Conservation (phyloP, 23 red algal species). For the Pyropia yezoensis region DNA sequence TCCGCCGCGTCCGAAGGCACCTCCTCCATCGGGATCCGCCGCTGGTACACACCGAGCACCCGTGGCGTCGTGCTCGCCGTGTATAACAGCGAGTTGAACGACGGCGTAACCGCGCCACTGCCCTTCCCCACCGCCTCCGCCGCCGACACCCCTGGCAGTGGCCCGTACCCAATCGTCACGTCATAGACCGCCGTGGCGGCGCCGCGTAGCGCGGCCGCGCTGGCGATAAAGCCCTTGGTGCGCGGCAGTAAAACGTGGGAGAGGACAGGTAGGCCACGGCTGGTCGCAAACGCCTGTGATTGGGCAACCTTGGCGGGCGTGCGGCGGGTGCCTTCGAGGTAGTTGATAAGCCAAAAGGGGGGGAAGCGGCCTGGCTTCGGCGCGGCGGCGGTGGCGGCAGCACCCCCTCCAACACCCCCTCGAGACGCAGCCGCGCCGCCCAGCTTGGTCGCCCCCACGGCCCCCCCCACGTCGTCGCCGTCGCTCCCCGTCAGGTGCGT, state of each 20-base stretch:
- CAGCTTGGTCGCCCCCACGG: no score
- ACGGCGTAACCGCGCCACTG: constrained; percentile 8
- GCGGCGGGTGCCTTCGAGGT: constrained; percentile 77
- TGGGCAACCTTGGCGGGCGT: constrained; percentile 35
- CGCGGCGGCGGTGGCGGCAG: no score
- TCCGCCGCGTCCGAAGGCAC: constrained; percentile 51
- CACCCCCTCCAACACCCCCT: no score
- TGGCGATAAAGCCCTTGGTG: constrained; percentile 61
- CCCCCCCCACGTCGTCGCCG: no score
- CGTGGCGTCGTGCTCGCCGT: constrained; percentile 19
- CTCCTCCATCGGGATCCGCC: constrained; percentile 42
- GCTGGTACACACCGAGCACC: constrained; percentile 70
- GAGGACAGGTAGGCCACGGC: constrained; percentile 48
- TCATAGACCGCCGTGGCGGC: constrained; percentile 67
- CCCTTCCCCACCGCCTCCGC: not conserved
- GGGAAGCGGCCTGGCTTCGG: no score
- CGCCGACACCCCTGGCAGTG: not conserved
- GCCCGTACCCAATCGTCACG: constrained; percentile 67
- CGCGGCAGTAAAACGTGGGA: constrained; percentile 66
- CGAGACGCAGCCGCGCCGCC: no score
- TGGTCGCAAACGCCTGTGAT: constrained; percentile 59
- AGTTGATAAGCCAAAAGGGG: constrained; percentile 85
- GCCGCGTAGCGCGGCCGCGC: constrained; percentile 27
- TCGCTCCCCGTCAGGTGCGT: no score
- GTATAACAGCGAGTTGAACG: constrained; percentile 31